Evolutionary conservation across 257 asterid genomes (phyloP).

Genomic region (Solanum paucissectum): DNA sequence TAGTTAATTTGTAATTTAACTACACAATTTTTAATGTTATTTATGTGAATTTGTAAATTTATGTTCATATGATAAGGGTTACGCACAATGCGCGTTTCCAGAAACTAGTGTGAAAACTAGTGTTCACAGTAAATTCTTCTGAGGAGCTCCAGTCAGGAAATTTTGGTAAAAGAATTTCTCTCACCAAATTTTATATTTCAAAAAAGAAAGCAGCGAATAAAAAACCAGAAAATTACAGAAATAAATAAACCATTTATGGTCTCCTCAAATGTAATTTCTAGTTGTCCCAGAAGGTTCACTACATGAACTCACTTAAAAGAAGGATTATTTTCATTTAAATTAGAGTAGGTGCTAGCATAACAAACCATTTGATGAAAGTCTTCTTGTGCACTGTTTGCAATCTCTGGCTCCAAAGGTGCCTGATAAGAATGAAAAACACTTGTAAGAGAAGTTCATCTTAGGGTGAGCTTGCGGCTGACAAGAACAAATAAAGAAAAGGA

Average conservation of each 20-base stretch:
- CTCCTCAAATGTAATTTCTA: background rate
- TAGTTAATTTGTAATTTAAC: background rate
- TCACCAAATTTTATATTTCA: background rate
- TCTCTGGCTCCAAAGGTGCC: constrained; percentile 53
- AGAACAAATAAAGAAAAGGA: background rate
- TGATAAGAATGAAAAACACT: constrained; percentile 14
- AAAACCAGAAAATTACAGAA: background rate
- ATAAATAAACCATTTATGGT: background rate
- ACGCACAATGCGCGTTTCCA: background rate
- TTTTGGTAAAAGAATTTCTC: background rate
- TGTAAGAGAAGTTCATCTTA: background rate
- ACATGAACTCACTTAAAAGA: background rate
- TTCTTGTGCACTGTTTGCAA: constrained; percentile 39
- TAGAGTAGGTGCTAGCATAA: constrained; percentile 11
- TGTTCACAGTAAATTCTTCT: background rate
- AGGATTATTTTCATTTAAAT: background rate
- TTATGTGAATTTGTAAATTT: background rate
- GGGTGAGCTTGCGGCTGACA: background rate
- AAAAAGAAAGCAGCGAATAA: background rate
- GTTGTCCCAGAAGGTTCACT: background rate
- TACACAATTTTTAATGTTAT: background rate
- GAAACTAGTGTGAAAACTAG: background rate
- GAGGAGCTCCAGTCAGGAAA: background rate
- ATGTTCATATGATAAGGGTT: background rate
- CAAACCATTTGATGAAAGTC: constrained; percentile 58